phyloP scores from a whole-genome alignment of 1,139 yeast species.

The Yamadazyma spencermartinsiae region DNA sequence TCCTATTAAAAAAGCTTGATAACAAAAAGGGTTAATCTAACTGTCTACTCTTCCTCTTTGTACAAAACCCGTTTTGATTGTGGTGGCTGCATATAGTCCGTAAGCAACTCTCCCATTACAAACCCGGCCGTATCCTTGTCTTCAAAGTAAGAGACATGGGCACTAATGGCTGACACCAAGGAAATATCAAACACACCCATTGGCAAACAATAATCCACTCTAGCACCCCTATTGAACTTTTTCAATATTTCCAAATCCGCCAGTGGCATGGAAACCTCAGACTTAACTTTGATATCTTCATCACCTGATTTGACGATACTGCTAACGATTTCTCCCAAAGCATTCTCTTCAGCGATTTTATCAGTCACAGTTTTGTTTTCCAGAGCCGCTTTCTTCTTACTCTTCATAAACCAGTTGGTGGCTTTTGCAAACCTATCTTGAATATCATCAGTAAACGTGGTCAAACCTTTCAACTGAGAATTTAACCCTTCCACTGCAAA shows the following conservation, averaged over 20 bases:
- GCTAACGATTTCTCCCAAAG: constrained; percentile 45
- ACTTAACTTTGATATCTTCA: constrained; percentile 16
- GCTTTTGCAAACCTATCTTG: constrained; percentile 48
- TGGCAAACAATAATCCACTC: constrained; percentile 80
- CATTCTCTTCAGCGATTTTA: constrained; percentile 34
- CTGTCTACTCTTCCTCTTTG: constrained; percentile 10
- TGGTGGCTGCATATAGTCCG: constrained; percentile 21
- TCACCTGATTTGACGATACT: constrained; percentile 28
- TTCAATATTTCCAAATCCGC: constrained; percentile 36
- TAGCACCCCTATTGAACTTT: constrained; percentile 62
- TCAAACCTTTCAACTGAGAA: constrained; percentile 41
- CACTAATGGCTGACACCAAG: constrained; percentile 74
- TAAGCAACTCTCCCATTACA: constrained; percentile 55
- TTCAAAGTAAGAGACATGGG: constrained; percentile 88
- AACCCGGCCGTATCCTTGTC: constrained; percentile 85
- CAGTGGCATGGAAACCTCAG: constrained; percentile 17
- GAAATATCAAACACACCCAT: constrained; percentile 82
- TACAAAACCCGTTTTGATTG: constrained; percentile 27
- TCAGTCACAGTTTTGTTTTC: constrained; percentile 20
- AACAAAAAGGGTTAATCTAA: too few relatives aligned
- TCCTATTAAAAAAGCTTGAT: too few relatives aligned
- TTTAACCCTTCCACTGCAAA: constrained; percentile 53
- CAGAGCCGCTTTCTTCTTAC: constrained; percentile 12
- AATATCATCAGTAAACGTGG: constrained; percentile 44
- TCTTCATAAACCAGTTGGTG: constrained; percentile 41